Base-by-base conservation (phyloP, 2,329 filamentous ascomycete species). In the Bipolaris cookei region DNA sequence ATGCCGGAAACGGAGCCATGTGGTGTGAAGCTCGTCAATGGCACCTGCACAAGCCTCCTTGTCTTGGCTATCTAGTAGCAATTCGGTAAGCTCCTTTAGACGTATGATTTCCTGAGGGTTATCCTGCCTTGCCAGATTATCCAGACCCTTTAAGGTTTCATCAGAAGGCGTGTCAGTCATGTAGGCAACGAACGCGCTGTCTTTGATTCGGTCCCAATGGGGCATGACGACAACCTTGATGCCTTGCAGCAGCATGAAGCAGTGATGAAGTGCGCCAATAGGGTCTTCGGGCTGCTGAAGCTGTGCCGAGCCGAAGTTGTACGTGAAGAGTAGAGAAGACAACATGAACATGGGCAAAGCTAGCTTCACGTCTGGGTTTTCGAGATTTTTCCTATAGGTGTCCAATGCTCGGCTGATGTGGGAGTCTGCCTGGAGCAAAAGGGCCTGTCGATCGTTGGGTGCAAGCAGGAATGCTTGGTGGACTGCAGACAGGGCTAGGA, bases 281-380 rank as follows among this genome's bases (percentile, higher is more conserved):
- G 70, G 64, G 48, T 73, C 66, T 28, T 72, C 68, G 23, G 69
- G 67, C 28, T 55, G 61, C 44, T 69, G 64, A 16, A 71, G 43
- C 18, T 67, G 67, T n/a, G 65, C 69, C 3, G 66, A 67, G 8
- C 61, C 68, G 35, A 73, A 67, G 48, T 72, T 68, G 58, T 73
- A 73, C 5, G 62, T 68, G 7, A 71, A 54, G n/a, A 73, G 47
- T 1, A 70, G 48, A 7, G 68, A 62, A 2, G 69, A 69, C 7
- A 72, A 51, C n/a, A 71, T 54, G 42, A 73, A 73, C 70, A 73
- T 72, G 0, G 70, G 64, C 16, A 71, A 50, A 7, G 68, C 63
- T 13, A 61, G 59, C 14, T 69, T 67, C 6, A 52, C 30, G 7
- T 21, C 61, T 3, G 70, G 68, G 3, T 63, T 46, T 46, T 67